Percentiles rank a stretch among this genome's conserved stretches.
phyloP scores from a whole-genome alignment of 2,329 filamentous ascomycete species.

The Sporothrix pseudoabietina region DNA sequence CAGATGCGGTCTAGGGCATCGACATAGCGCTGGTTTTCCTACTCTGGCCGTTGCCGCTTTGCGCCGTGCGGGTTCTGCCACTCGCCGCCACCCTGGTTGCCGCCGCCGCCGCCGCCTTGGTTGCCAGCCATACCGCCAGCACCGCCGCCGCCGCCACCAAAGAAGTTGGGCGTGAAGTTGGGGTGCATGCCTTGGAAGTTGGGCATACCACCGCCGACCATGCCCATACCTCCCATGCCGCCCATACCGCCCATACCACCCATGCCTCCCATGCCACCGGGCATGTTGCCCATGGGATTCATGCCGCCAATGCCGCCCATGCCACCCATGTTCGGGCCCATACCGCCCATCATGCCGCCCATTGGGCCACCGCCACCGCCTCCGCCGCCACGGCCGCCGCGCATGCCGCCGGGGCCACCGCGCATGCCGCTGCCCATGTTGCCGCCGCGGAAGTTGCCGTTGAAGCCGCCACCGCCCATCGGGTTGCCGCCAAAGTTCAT shows the following conservation, averaged over 20 bases:
- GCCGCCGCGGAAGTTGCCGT: slow-evolving; percentile 44
- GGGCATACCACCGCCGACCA: slow-evolving; percentile 55
- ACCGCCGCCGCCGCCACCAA: slow-evolving; percentile 51
- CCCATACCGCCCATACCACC: slow-evolving; percentile 49
- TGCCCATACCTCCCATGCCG: slow-evolving; percentile 47
- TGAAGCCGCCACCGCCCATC: slow-evolving; percentile 51
- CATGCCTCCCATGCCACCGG: slow-evolving; percentile 40
- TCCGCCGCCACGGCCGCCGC: slow-evolving; percentile 41
- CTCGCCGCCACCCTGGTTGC: slow-evolving; percentile 56
- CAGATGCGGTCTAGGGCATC: too few relatives aligned
- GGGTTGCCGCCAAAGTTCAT: slow-evolving; percentile 52
- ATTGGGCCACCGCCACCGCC: slow-evolving; percentile 40
- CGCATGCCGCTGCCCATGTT: slow-evolving; percentile 52
- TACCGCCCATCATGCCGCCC: slow-evolving; percentile 49
- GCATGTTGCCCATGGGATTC: slow-evolving; percentile 44
- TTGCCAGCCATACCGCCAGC: slow-evolving; percentile 43
- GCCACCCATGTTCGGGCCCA: slow-evolving; percentile 41
- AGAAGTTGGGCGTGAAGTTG: slow-evolving; percentile 75
- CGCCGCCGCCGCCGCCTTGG: slow-evolving; percentile 37
- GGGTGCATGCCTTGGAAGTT: slow-evolving; percentile 69
- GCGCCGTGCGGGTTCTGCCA: slow-evolving; percentile 81
- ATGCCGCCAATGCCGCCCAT: slow-evolving; percentile 46
- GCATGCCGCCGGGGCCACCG: slow-evolving; percentile 51
- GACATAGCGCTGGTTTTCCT: slow-evolving; percentile 8
- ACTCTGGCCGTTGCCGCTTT: slow-evolving; percentile 72